Base-by-base conservation (phyloP, 257 asterid genomes). In the Primulina eburnea region DNA sequence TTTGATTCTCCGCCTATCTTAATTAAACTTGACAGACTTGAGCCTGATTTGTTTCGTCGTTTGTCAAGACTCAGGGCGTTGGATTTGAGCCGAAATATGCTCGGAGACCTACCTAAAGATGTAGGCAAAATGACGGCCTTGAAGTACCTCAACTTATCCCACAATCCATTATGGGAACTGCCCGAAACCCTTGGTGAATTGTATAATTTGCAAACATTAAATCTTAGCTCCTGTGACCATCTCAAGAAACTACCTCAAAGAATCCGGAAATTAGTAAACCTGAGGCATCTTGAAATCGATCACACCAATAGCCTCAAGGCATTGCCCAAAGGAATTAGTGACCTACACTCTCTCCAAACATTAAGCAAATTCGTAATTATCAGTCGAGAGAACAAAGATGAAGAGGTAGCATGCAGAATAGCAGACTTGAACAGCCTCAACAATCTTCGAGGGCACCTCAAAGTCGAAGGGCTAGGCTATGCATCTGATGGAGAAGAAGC, bases 211-310 rank as follows among this genome's bases (percentile, higher is more conserved):
- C 92, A 79, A 55, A 85, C 94, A 0, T 62, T 89, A 79, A 87
- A 87, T 60, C 89, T 89, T 7, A 71, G 77, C 21, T 72, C 78
- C 0, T 89, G 96, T 52, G 76, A 82, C 52, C 88, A 85, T 75
- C 81, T 89, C 40, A 60, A 67, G 4, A 79, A 69, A 65, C 60
- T 89, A 53, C 92, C 85, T 37, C 69, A 20, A 65, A 70, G 26
- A 17, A 80, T 85, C 17, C 76, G 70, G 60, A 79, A 78, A 73
- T 52, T 87, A 28, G 59, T 7, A 20, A 76, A 83, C 21, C 63
- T 89, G 47, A 75, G 89, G 70, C 94, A 89, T 71, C 94, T 89
- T 6, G 89, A 85, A 75, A 81, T 87, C 18, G 88, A 85, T 16
- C 60, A 62, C 0, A 87, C 90, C 0, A 83, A 77, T 18, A 80